Evolutionary conservation across 768 basidiomycete species (phyloP).

Genomic region (Suillus discolor): DNA sequence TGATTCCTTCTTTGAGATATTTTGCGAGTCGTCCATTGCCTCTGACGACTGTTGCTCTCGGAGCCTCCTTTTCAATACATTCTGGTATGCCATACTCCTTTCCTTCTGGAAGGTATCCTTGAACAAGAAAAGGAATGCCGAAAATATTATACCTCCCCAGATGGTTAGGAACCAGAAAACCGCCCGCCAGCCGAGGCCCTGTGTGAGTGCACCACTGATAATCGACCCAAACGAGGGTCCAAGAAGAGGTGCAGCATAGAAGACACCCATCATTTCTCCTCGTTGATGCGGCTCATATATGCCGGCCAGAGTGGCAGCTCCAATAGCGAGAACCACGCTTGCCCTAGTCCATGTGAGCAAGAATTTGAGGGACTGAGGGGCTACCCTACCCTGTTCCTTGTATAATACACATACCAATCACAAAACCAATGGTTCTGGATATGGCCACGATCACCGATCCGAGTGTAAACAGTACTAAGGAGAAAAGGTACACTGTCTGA

Average conservation of each 20-base stretch:
- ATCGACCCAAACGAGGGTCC: neutral
- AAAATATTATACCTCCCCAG: neutral
- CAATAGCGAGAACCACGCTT: too few relatives aligned
- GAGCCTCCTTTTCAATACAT: neutral
- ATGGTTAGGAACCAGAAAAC: neutral
- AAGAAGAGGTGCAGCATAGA: neutral
- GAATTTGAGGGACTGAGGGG: too few relatives aligned
- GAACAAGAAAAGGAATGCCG: neutral
- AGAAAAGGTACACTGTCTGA: too few relatives aligned
- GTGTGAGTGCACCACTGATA: neutral
- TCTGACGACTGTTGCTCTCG: neutral
- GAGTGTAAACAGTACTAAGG: too few relatives aligned
- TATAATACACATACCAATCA: too few relatives aligned
- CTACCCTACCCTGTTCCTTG: too few relatives aligned
- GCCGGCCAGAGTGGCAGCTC: too few relatives aligned
- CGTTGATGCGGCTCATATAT: too few relatives aligned
- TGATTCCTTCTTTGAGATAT: neutral
- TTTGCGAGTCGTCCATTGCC: neutral
- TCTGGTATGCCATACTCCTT: neutral
- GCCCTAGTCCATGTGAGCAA: too few relatives aligned
- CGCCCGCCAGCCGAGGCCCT: neutral
- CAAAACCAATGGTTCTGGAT: too few relatives aligned
- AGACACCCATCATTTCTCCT: neutral
- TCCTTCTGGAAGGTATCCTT: neutral
- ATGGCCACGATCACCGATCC: too few relatives aligned